Evolutionary conservation across 1,284 basidiomycete genomes (phyloP).

Genomic region (Apiotrichum laibachii): DNA sequence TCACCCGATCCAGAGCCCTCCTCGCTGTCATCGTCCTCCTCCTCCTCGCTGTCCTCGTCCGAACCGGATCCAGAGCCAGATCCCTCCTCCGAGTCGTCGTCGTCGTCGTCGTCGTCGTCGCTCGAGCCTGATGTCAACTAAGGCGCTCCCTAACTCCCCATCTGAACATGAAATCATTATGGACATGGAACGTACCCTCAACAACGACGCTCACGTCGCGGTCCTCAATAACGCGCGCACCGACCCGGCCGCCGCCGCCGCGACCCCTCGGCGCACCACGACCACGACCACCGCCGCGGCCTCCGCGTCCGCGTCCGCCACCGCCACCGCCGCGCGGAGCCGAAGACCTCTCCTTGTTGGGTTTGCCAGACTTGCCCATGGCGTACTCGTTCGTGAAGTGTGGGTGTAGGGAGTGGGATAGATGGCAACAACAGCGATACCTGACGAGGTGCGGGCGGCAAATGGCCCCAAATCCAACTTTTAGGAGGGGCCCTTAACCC

Average conservation of each 20-base stretch:
- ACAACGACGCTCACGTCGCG: conserved; percentile 13
- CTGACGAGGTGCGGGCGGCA: too few relatives aligned
- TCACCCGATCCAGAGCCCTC: conserved; percentile 24
- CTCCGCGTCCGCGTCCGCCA: conserved; percentile 15
- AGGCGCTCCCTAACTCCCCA: not conserved
- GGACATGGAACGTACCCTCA: conserved; percentile 7
- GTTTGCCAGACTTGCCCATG: conserved; percentile 24
- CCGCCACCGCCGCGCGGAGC: conserved; percentile 10
- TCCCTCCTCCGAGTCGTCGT: conserved; percentile 23
- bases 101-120: conserved; percentile 17
- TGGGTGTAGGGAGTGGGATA: not conserved
- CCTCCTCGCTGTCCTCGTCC: conserved; percentile 12
- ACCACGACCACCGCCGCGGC: conserved; percentile 4
- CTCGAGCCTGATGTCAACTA: not conserved
- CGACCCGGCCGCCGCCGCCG: not conserved
- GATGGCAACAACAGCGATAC: too few relatives aligned
- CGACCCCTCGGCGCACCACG: conserved; percentile 9
- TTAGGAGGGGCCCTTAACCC: too few relatives aligned
- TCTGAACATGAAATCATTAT: not conserved
- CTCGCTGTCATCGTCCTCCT: conserved; percentile 27
- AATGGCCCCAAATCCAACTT: too few relatives aligned
- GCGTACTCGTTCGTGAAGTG: not conserved
- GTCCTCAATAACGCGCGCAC: not conserved
- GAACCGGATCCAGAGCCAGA: too few relatives aligned
- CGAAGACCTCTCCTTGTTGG: conserved; percentile 13